phyloP scores from a whole-genome alignment of 176 grass and related monocot genomes.

The Rhynchospora tenuis region DNA sequence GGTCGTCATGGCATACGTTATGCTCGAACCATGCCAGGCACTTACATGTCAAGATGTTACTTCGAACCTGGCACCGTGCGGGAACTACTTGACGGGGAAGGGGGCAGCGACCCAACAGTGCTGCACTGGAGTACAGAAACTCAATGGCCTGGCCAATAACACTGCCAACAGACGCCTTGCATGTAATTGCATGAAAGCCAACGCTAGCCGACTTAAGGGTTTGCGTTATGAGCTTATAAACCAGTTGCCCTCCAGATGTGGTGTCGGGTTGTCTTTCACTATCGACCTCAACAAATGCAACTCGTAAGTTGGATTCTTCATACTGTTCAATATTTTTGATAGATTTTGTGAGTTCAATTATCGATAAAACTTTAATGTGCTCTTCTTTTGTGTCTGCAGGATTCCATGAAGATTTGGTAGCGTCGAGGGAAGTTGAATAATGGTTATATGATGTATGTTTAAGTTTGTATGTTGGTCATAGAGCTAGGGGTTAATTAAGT shows the following conservation, averaged over 20 bases:
- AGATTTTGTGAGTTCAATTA: neutral
- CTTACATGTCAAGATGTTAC: neutral
- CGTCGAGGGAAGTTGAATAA: neutral
- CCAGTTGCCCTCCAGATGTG: neutral
- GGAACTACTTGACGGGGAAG: neutral
- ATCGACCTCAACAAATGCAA: slow-evolving; percentile 9
- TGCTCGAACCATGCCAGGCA: slow-evolving; percentile 5
- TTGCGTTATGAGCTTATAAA: neutral
- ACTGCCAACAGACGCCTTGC: neutral
- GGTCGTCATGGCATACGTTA: neutral
- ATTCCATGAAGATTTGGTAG: neutral
- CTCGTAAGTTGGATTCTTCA: neutral
- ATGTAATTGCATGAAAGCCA: slow-evolving; percentile 17
- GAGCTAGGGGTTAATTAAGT: neutral
- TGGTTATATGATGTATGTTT: neutral
- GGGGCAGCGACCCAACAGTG: neutral
- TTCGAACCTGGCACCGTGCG: neutral
- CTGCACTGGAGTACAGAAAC: neutral
- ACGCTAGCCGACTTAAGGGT: neutral
- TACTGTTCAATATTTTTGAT: neutral
- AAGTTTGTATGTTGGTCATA: neutral
- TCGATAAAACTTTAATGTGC: neutral
- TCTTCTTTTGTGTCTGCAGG: neutral
- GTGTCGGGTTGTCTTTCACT: slow-evolving; percentile 2
- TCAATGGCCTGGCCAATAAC: neutral